These are phyloP conservation scores for Agrocybe praecox DNA, from an alignment of 768 basidiomycete species.

Conservation along the genomic window DNA sequence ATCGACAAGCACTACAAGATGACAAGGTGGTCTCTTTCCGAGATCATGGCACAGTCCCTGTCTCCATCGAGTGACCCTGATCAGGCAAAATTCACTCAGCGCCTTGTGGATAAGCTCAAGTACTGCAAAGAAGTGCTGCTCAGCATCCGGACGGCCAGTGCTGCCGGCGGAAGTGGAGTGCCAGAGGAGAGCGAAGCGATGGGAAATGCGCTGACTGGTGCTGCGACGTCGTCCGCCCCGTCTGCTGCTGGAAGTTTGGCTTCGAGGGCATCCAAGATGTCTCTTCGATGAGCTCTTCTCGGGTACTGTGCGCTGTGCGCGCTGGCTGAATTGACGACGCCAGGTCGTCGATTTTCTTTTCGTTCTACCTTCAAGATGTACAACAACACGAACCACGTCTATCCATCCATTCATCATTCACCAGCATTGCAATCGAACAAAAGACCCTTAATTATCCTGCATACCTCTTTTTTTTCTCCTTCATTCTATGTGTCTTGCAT, in stretches of 20 bases:
- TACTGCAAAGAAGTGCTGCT: conserved; percentile 85
- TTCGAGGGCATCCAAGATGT: conserved; percentile 17
- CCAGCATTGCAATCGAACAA: no score
- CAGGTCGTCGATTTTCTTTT: background rate
- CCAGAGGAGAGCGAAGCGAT: conserved; percentile 25
- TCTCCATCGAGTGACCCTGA: conserved; percentile 23
- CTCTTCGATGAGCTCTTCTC: conserved; percentile 8
- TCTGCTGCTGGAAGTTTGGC: conserved; percentile 9
- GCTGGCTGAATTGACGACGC: background rate
- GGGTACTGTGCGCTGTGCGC: background rate
- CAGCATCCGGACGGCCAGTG: conserved; percentile 67
- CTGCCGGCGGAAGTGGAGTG: conserved; percentile 27
- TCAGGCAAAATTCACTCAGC: conserved; percentile 57
- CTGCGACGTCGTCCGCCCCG: background rate
- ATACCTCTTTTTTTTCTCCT: no score
- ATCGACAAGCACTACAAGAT: conserved; percentile 89
- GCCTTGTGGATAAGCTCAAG: conserved; percentile 77
- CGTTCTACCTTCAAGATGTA: background rate
- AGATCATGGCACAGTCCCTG: conserved; percentile 63
- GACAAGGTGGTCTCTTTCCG: conserved; percentile 70
- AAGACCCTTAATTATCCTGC: no score
- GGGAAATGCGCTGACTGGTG: conserved; percentile 6
- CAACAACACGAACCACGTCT: no score
- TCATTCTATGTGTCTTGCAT: no score
- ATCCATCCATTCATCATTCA: no score